phyloP scores from a whole-genome alignment of 1,284 basidiomycete genomes.

The Ustilago vetiveriae region DNA sequence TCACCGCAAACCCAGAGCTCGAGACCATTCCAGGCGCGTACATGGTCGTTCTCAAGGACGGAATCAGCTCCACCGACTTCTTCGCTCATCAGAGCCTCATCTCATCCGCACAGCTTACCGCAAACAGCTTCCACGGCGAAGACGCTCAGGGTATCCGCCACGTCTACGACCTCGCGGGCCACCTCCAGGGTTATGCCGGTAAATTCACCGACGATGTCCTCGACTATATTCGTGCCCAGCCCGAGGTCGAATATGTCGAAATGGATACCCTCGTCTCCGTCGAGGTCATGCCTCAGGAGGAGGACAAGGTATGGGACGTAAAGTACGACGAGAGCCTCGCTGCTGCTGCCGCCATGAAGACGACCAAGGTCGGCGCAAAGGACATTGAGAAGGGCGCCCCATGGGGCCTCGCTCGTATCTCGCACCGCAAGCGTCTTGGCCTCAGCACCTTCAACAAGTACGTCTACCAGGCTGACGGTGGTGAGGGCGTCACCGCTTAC shows the following conservation, averaged over 20 bases:
- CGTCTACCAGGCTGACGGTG: conserved; percentile 78
- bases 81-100: conserved; percentile 55
- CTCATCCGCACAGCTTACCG: conserved; percentile 47
- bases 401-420: conserved; percentile 96
- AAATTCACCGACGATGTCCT: conserved; percentile 80
- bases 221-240: conserved; percentile 81
- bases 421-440: conserved; percentile 81
- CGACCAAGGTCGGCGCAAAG: conserved; percentile 46
- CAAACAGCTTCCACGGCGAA: conserved; percentile 52
- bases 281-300: conserved; percentile 60
- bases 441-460: conserved; percentile 90
- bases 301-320: conserved; percentile 55
- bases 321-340: conserved; percentile 75
- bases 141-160: conserved; percentile 55
- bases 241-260: conserved; percentile 93
- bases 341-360: conserved; percentile 70
- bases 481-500: conserved; percentile 89
- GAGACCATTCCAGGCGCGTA: conserved; percentile 60
- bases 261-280: conserved; percentile 72
- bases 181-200: conserved; percentile 83
- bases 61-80: conserved; percentile 53
- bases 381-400: conserved; percentile 79
- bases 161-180: conserved; percentile 58
- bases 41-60: conserved; percentile 66
- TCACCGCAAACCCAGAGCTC: conserved; percentile 49